Base-by-base conservation (phyloP, 2,329 filamentous ascomycete genomes). In the Colletotrichum eleusines region DNA sequence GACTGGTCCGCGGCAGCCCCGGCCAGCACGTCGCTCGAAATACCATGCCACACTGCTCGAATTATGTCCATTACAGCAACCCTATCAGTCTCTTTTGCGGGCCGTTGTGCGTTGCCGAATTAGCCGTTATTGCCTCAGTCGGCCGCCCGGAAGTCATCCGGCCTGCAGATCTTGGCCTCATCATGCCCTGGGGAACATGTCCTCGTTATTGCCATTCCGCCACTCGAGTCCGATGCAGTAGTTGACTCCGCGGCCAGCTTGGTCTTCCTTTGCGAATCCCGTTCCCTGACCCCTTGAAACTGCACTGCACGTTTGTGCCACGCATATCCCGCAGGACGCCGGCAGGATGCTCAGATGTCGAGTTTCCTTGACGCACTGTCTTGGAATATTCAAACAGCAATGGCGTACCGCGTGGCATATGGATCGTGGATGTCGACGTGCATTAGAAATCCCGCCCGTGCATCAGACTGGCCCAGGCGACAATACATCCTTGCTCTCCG, bases 81-180 rank as follows among this genome's bases (percentile, higher is more conserved):
- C 59, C 63, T 42, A 40, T 44, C 68, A 67, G 35, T 44, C 40
- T 38, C 59, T 46, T 54, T 66, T 61, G 46, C 59, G 38, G 57
- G 44, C 28, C 46, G 23, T 58, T 46, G 14, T 46, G 46, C 26
- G 44, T 51, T 71, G 65, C 65, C 59, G 46, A 63, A 28, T 40
- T 53, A 63, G 69, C 69, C 63, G 66, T 42, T 71, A 51, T 44
- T 51, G 42, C 57, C 68, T 44, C 35, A 53, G 58, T 44, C 58
- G 69, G 64, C 69, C 50, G 64, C 65, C 54, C 58, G 53, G 53
- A 68, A 54, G n/a, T 46, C 53, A 53, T 58, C 59, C 53, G 38
- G 46, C 16, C 38, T 57, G 65, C 53, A 63, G 58, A 71, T 71
- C 58, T 63, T 63, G 50, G 46, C 35, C 58, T 33, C 44, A 59